Base-by-base conservation (phyloP, 176 grass and related monocot genomes). In the Cenchrus fungigraminus region DNA sequence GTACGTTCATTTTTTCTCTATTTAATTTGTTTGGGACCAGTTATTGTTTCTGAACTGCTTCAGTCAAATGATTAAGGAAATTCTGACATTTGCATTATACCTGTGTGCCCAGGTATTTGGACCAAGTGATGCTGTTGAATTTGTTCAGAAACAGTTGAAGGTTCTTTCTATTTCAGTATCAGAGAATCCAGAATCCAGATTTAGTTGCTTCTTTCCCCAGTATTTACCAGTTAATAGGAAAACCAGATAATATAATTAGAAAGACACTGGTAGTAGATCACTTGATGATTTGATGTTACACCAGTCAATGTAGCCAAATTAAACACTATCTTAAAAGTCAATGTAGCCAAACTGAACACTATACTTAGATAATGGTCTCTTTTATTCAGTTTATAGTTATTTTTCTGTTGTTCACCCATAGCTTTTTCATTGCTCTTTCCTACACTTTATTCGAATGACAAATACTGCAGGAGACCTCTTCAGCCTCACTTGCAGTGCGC, bases 121-220 rank as follows among this genome's bases (percentile, higher is more conserved):
- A 72, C 83, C 96, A 83, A 85, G 89, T 84, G 91, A 98, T 81
- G 96, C 96, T 88, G 93, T 92, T 78, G 93, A 98, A 78, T 98
- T 95, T 83, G 93, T 95, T 78, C 91, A 90, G 81, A 92, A 90
- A 45, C 93, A 98, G 44, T 86, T 98, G 49, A 92, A 95, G 96
- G 96, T 95, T 53, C 70, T 57, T 32, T 58, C 28, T 85, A 10
- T 76, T 76, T 16, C 34, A 59, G 10, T 54, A 54, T 51, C 54
- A 42, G 2, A 2, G 7, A 59, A 67, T 69, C 17, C 16, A 55
- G 72, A 63, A 14, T 78, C 1, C 43, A 65, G 20, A 29, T 72
- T 31, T 43, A 66, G 34, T 66, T 51, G 9, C 79, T 73, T 68
- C 9, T 47, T 28, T 4, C 17, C 9, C 65, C 37, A 64, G 5